Evolutionary conservation across 164 flowering plant species (phyloP).

Genomic region (Buxus sempervirens): DNA sequence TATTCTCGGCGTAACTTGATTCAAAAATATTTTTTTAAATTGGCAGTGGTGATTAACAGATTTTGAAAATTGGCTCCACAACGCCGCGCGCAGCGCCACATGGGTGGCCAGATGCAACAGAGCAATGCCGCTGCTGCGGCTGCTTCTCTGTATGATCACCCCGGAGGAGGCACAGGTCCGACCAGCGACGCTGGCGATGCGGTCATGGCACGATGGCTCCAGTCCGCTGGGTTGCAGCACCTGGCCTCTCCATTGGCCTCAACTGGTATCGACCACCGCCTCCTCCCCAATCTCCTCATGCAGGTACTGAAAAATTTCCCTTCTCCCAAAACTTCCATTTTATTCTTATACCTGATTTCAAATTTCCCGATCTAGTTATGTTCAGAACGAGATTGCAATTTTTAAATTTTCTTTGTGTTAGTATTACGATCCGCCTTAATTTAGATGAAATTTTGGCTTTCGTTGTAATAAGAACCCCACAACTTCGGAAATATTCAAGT

Average conservation of each 20-base stretch:
- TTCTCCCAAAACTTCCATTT: not conserved
- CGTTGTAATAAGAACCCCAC: not conserved
- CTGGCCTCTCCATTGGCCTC: slow-evolving; percentile 94
- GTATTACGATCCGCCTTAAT: not conserved
- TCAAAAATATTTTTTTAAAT: too few species aligned
- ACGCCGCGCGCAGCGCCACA: slow-evolving; percentile 89
- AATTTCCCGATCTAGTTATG: not conserved
- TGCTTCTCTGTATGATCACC: slow-evolving; percentile 77
- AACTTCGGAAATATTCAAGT: too few species aligned
- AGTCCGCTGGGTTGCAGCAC: slow-evolving; percentile 98
- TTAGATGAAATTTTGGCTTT: not conserved
- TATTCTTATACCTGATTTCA: not conserved
- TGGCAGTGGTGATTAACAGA: slow-evolving; percentile 26
- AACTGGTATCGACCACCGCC: slow-evolving; percentile 69
- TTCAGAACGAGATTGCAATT: too few species aligned
- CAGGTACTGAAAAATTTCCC: slow-evolving; percentile 45
- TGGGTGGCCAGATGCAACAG: slow-evolving; percentile 99
- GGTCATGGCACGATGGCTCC: slow-evolving; percentile 98
- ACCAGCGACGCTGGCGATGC: slow-evolving; percentile 87
- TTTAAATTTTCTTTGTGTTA: too few species aligned
- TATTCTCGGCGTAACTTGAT: too few species aligned
- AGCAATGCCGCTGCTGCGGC: slow-evolving; percentile 72
- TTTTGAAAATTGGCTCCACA: slow-evolving; percentile 93
- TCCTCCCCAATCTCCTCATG: slow-evolving; percentile 81
- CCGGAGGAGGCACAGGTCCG: slow-evolving; percentile 54